These are phyloP conservation scores for Postia placenta DNA, from an alignment of 768 basidiomycete species.

Conservation along the genomic window DNA sequence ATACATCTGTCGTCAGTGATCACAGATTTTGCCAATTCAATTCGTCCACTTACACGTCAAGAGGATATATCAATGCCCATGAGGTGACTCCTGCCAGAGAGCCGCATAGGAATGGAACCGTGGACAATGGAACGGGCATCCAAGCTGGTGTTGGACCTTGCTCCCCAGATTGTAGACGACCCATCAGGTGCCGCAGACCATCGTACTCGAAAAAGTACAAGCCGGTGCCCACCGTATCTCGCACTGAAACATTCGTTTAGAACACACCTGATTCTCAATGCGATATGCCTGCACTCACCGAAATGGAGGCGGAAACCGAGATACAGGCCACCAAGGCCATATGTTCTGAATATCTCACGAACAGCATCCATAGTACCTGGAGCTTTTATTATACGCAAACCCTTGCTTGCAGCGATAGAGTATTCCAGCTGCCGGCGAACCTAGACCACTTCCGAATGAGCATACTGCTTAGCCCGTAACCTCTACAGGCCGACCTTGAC, in stretches of 20 bases:
- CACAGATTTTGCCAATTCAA: background rate
- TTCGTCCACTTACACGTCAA: constrained; percentile 68
- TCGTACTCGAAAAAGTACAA: constrained; percentile 95
- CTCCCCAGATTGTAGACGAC: constrained; percentile 69
- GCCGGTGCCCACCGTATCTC: constrained; percentile 85
- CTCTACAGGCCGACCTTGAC: constrained; percentile 65
- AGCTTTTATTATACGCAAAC: constrained; percentile 62
- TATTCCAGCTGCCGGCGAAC: constrained; percentile 90
- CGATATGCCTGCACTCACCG: constrained; percentile 38
- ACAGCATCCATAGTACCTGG: constrained; percentile 78
- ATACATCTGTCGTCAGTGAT: constrained; percentile 4
- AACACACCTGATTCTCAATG: background rate
- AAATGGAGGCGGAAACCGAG: constrained; percentile 88
- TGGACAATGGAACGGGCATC: constrained; percentile 72
- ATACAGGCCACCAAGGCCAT: constrained; percentile 64
- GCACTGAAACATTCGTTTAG: constrained; percentile 40
- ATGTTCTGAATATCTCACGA: constrained; percentile 63
- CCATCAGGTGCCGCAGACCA: constrained; percentile 80
- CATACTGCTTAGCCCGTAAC: background rate
- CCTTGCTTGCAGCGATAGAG: constrained; percentile 79
- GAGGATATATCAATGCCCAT: constrained; percentile 71
- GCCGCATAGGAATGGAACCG: constrained; percentile 89
- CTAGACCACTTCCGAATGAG: constrained; percentile 30
- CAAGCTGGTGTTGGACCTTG: constrained; percentile 80
- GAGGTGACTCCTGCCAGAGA: constrained; percentile 76